These are phyloP conservation scores for Stevia rebaudiana DNA, from an alignment of 140 eudicot species.

Conservation along the genomic window DNA sequence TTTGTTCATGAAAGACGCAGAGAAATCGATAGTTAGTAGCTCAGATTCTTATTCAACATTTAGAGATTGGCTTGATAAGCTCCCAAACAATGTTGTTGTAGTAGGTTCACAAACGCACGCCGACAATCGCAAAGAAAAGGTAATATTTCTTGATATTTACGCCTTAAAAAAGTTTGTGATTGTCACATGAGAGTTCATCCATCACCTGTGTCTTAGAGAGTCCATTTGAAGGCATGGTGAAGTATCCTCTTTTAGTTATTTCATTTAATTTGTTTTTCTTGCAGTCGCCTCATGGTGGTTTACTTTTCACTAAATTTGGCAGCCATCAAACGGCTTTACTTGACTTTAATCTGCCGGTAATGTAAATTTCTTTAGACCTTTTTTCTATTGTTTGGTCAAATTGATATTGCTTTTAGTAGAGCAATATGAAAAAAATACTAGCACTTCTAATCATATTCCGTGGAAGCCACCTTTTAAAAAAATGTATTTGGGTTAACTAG, in stretches of 20 bases:
- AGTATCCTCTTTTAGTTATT: not conserved
- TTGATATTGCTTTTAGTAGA: too few relatives aligned
- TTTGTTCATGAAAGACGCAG: constrained; percentile 83
- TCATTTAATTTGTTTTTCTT: constrained; percentile 27
- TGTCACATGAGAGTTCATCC: too few relatives aligned
- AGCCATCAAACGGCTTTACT: constrained; percentile 87
- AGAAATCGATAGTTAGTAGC: constrained; percentile 72
- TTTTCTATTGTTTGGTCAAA: not conserved
- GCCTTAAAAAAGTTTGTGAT: too few relatives aligned
- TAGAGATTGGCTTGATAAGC: constrained; percentile 58
- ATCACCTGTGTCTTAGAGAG: too few relatives aligned
- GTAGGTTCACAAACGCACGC: constrained; percentile 78
- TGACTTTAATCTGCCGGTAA: constrained; percentile 82
- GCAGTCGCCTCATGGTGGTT: constrained; percentile 86
- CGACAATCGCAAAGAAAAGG: constrained; percentile 85
- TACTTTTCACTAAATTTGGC: constrained; percentile 88
- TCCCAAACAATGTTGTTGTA: constrained; percentile 76
- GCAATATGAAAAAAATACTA: too few relatives aligned
- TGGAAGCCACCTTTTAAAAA: too few relatives aligned
- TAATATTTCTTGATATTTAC: constrained; percentile 25
- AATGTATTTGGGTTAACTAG: not conserved
- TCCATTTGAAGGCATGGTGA: not conserved
- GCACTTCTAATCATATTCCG: too few relatives aligned
- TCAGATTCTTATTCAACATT: constrained; percentile 54
- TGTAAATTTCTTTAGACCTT: not conserved